phyloP scores from a whole-genome alignment of 371 early-diverging fungal species.

The Vittaforma corneae region DNA sequence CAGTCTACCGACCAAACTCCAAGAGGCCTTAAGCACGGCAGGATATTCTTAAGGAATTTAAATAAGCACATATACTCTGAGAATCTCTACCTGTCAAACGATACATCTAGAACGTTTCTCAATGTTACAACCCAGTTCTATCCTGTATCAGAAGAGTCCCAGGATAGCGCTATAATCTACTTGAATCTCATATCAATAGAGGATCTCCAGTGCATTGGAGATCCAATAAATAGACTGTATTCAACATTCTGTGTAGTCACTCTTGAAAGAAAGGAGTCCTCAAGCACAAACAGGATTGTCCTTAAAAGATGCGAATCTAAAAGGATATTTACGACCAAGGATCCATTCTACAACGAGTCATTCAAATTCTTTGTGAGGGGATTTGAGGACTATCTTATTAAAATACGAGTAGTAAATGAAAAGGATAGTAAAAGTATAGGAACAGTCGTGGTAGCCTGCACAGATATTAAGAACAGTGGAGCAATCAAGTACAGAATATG shows the following conservation, averaged over 20 bases:
- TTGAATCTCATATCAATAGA: conserved; percentile 48
- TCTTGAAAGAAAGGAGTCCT: conserved; percentile 14
- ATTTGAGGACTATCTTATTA: conserved; percentile 44
- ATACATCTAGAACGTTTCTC: neutral
- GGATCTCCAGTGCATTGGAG: conserved; percentile 43
- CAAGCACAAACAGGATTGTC: conserved; percentile 24
- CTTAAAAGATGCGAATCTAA: conserved; percentile 50
- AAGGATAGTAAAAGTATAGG: conserved; percentile 41
- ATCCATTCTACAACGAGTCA: conserved; percentile 52
- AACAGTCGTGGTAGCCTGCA: conserved; percentile 33
- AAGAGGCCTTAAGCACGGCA: conserved; percentile 33
- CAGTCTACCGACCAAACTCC: conserved; percentile 5
- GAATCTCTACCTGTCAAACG: conserved; percentile 3
- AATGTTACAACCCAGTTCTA: conserved; percentile 26
- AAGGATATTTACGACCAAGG: conserved; percentile 43
- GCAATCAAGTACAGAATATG: conserved; percentile 39
- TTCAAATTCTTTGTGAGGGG: conserved; percentile 54
- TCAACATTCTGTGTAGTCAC: conserved; percentile 42
- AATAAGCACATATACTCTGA: conserved; percentile 22
- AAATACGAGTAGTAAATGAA: conserved; percentile 39
- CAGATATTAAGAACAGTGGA: conserved; percentile 27
- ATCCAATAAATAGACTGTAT: conserved; percentile 28
- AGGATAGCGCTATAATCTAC: conserved; percentile 41
- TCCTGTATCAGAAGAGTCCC: conserved; percentile 24
- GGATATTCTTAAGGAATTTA: conserved; percentile 40